Conservation (phyloP, 148 eudicot species). For the Pouteria glomerata region DNA sequence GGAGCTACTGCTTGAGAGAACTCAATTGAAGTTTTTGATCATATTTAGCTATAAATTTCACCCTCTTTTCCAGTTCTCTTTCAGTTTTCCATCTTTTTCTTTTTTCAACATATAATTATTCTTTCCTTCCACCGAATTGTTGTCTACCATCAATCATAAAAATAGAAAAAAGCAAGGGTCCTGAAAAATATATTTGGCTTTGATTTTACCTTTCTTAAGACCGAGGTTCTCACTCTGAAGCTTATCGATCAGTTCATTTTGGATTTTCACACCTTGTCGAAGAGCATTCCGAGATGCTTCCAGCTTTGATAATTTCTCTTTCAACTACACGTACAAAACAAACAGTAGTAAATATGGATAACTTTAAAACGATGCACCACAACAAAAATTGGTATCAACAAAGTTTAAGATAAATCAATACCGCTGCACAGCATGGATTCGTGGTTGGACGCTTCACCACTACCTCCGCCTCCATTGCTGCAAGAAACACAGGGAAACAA, state of each 20-base stretch:
- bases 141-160: neutral
- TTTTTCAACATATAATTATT: neutral
- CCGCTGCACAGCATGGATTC: slow-evolving; percentile 14
- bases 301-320: slow-evolving; percentile 14
- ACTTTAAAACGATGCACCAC: neutral
- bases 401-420: neutral
- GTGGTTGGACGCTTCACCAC: neutral
- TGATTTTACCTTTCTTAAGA: slow-evolving; percentile 14
- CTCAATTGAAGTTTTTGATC: neutral
- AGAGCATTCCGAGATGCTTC: slow-evolving; percentile 3
- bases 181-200: neutral
- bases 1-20: neutral
- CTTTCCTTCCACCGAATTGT: neutral
- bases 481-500: neutral
- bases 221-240: slow-evolving; percentile 11
- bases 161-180: neutral
- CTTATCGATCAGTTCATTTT: slow-evolving; percentile 8
- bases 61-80: neutral
- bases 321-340: slow-evolving; percentile 8
- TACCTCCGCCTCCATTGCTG: slow-evolving; percentile 7
- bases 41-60: neutral
- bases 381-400: neutral
- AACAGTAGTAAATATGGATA: neutral
- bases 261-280: slow-evolving; percentile 12
- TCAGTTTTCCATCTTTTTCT: neutral